A percentile compares a stretch with the other conserved stretches of the same genome.
Evolutionary conservation across 495 filamentous ascomycete genomes (phyloP).

Genomic region (Penicillium nucicola): DNA sequence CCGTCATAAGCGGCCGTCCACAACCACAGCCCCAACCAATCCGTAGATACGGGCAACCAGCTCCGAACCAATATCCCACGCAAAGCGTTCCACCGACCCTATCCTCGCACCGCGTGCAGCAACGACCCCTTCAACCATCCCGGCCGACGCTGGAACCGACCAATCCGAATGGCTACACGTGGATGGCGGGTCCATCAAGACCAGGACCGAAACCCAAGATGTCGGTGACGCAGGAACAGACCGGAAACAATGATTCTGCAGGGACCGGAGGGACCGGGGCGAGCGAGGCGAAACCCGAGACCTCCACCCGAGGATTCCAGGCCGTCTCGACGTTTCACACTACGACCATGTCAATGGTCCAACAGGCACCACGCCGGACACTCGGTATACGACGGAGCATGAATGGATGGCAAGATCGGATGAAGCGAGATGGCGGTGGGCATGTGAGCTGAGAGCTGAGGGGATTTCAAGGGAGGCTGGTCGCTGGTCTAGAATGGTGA

Average conservation of each 20-base stretch:
- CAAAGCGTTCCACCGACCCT: conserved; percentile 23
- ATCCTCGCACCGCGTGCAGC: conserved; percentile 36
- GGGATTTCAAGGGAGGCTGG: neutral
- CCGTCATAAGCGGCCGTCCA: conserved; percentile 5
- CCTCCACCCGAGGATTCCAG: conserved; percentile 20
- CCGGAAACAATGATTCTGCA: conserved; percentile 3
- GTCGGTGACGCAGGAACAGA: conserved; percentile 11
- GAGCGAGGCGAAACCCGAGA: conserved; percentile 24
- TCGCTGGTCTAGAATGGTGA: conserved; percentile 12
- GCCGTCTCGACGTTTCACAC: conserved; percentile 50
- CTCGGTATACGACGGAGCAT: conserved; percentile 57
- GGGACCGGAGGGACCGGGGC: conserved; percentile 13
- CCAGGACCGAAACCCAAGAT: conserved; percentile 23
- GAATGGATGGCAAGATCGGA: conserved; percentile 52
- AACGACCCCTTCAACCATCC: conserved; percentile 32
- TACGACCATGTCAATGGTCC: conserved; percentile 48
- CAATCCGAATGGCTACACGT: conserved; percentile 39
- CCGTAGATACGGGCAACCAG: conserved; percentile 9
- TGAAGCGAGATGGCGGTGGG: conserved; percentile 35
- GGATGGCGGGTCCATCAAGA: conserved; percentile 31
- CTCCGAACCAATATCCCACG: conserved; percentile 1
- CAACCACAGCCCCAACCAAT: conserved; percentile 7
- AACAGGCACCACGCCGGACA: conserved; percentile 42
- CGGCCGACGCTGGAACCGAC: conserved; percentile 38
- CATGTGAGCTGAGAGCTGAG: conserved; percentile 13